Base-by-base conservation (phyloP, 257 asterid species). In the Solanum tarijense region DNA sequence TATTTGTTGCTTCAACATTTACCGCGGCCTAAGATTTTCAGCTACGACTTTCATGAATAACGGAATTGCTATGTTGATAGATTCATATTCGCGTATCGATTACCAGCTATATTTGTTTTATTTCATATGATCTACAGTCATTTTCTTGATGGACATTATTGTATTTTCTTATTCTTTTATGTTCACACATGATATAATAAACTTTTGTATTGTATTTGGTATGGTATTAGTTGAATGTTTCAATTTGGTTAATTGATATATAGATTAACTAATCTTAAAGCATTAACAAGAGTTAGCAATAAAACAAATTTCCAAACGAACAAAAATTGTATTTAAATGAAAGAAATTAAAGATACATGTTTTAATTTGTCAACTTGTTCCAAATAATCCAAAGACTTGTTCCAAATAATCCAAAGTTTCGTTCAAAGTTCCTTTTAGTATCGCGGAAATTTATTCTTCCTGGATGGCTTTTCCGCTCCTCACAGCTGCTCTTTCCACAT, bases 1-100 rank as follows among this genome's bases (percentile, higher is more conserved):
- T 91, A 76, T 86, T 89, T 29, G 85, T 91, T 35, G 89, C 91
- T 82, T 89, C 91, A 32, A 84, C 72, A 21, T 75, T 87, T 66
- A 73, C 35, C 52, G 4, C 35, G 29, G 85, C 85, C 41, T 81
- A 66, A 81, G 39, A 43, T 46, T 81, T 76, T 46, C 38, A 27
- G 18, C 66, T 43, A 7, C 25, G 16, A 27, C 39, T 79, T 43
- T 43, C 25, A 27, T 79, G 84, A 43, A 41, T 41, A 79, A 27
- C 39, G 16, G 10, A 43, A 79, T 14, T 79, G 16, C 27, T 79
- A 36, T 79, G 39, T 43, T 25, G 62, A 41, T 78, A n/a, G 13
- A 41, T 78, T 25, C 38, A 78, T 18, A 41, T n/a, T 23, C 7
- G 16, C 13, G 23, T 16, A 4, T n/a, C 7, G 58, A n/a, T 78